Evolutionary conservation across 2,329 filamentous ascomycete species (phyloP).

Genomic region (Colletotrichum agaves): DNA sequence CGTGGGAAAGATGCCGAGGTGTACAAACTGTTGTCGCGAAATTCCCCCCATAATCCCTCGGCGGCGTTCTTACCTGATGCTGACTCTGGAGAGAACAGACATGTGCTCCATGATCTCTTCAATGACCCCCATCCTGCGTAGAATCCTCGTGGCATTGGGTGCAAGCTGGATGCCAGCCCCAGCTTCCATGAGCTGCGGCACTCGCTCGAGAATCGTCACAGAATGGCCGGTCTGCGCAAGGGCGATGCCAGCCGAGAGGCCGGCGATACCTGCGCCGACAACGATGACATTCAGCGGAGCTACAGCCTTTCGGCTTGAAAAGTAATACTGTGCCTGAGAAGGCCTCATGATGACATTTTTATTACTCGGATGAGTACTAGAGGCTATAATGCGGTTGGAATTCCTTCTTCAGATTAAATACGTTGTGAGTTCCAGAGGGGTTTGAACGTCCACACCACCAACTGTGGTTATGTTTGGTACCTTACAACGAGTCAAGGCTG

Average conservation of each 20-base stretch:
- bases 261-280: constrained; percentile 55
- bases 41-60: neutral
- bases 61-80: constrained; percentile 42
- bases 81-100: constrained; percentile 43
- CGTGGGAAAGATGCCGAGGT: too few species aligned
- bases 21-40: constrained; percentile 11
- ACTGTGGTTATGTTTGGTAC: neutral
- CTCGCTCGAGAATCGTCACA: neutral
- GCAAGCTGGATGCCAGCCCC: constrained; percentile 1
- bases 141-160: neutral
- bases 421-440: neutral
- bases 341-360: neutral
- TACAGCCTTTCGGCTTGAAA: constrained; percentile 14
- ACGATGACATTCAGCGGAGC: constrained; percentile 42
- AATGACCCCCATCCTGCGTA: neutral
- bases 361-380: neutral
- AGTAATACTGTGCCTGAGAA: constrained; percentile 7
- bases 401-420: neutral
- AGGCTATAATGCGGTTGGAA: neutral
- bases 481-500: neutral
- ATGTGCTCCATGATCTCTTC: neutral
- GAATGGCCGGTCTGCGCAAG: constrained; percentile 44
- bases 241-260: constrained; percentile 52
- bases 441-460: neutral
- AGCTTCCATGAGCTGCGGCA: neutral